Percentiles rank a stretch among this genome's conserved stretches.
Conservation (phyloP, 129 eudicot genomes). For the Erigeron canadensis region DNA sequence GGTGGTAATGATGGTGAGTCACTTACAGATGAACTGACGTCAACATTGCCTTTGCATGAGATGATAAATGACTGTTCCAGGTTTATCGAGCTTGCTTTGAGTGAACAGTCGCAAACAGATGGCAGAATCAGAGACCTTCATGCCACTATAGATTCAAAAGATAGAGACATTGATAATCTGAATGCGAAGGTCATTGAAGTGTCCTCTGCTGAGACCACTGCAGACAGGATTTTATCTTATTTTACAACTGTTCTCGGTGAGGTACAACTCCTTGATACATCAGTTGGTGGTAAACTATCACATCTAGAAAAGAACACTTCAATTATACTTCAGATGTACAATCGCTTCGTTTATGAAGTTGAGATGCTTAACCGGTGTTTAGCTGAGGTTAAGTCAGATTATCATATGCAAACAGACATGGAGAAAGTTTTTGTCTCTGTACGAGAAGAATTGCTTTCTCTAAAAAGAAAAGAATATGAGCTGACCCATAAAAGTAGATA, state of each 20-base stretch:
- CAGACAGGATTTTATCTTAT: conserved; percentile 43
- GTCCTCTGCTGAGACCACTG: conserved; percentile 37
- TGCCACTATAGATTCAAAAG: conserved; percentile 34
- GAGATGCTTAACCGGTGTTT: conserved; percentile 55
- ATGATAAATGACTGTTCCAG: conserved; percentile 54
- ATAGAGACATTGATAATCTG: conserved; percentile 48
- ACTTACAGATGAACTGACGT: conserved; percentile 13
- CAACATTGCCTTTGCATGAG: conserved; percentile 49
- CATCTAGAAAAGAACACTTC: conserved; percentile 48
- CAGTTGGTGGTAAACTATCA: conserved; percentile 52
- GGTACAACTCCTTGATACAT: conserved; percentile 37
- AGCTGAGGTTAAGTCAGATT: conserved; percentile 48
- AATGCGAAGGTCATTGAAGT: conserved; percentile 35
- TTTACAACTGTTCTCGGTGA: conserved; percentile 35
- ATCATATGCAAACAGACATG: conserved; percentile 39
- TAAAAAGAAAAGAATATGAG: conserved; percentile 52
- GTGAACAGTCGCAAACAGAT: conserved; percentile 36
- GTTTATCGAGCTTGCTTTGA: conserved; percentile 36
- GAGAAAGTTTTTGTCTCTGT: conserved; percentile 38
- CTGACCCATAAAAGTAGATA: conserved; percentile 42
- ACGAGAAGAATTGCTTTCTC: conserved; percentile 46
- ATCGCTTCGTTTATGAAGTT: conserved; percentile 46
- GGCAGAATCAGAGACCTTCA: conserved; percentile 40
- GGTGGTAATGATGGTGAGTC: conserved; percentile 28
- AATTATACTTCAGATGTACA: conserved; percentile 48